phyloP scores from a whole-genome alignment of 305 asterid genomes.

The Fraxinus velutina region DNA sequence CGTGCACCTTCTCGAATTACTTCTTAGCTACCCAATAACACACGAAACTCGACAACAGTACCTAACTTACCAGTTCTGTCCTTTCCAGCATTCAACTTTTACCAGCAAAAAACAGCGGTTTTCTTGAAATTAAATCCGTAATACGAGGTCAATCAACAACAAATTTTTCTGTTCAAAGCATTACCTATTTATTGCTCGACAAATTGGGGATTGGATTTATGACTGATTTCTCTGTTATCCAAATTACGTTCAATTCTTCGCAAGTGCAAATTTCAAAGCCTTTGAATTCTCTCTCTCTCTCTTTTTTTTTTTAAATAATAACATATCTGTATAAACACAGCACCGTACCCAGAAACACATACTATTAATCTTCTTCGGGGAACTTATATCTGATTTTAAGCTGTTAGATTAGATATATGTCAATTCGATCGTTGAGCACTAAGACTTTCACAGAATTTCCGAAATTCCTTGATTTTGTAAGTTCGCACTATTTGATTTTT shows the following conservation, averaged over 20 bases:
- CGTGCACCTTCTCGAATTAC: neutral
- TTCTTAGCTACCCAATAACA: neutral
- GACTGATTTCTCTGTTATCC: conserved; percentile 32
- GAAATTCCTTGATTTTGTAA: conserved; percentile 30
- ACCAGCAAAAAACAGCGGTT: neutral
- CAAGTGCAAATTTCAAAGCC: conserved; percentile 25
- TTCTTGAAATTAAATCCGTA: conserved; percentile 1
- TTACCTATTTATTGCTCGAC: conserved; percentile 26
- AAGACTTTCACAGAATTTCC: conserved; percentile 22
- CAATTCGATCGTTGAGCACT: conserved; percentile 17
- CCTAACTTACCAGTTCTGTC: neutral
- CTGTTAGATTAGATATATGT: conserved; percentile 9
- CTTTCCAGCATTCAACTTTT: neutral
- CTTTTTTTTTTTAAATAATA: neutral
- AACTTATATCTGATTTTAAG: conserved; percentile 16
- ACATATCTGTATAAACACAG: neutral
- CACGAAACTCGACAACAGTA: neutral
- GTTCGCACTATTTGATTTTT: conserved; percentile 28
- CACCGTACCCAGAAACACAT: conserved; percentile 10
- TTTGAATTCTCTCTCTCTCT: neutral
- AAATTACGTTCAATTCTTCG: conserved; percentile 23
- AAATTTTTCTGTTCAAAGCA: neutral
- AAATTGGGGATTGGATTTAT: conserved; percentile 16
- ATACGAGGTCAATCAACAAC: neutral
- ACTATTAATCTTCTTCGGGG: conserved; percentile 27